Evolutionary conservation across 768 basidiomycete species (phyloP).

Genomic region (Trametopsis cervina): DNA sequence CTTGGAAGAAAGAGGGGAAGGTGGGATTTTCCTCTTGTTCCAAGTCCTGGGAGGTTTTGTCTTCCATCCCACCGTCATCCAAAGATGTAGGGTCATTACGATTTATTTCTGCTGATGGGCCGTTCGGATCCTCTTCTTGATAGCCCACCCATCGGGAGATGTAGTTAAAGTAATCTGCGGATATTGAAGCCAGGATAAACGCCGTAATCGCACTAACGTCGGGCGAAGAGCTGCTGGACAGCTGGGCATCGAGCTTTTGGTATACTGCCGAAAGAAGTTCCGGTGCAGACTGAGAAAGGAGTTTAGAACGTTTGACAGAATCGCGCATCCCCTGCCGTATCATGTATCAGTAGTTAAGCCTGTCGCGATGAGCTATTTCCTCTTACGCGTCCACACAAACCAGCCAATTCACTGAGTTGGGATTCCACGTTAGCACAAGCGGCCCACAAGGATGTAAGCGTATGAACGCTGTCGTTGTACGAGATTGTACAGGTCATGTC

Average conservation of each 20-base stretch:
- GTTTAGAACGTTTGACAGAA: slow-evolving; percentile 8
- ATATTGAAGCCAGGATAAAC: slow-evolving; percentile 58
- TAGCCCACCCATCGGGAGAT: slow-evolving; percentile 58
- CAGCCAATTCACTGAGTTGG: slow-evolving; percentile 37
- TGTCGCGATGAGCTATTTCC: no score
- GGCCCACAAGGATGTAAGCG: slow-evolving; percentile 20
- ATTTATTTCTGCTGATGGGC: neutral
- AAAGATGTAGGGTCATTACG: slow-evolving; percentile 15
- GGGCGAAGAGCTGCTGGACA: slow-evolving; percentile 45
- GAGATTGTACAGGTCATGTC: neutral
- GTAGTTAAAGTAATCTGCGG: slow-evolving; percentile 52
- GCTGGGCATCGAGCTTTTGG: slow-evolving; percentile 41
- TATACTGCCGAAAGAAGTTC: slow-evolving; percentile 59
- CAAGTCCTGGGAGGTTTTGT: slow-evolving; percentile 28
- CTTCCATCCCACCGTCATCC: slow-evolving; percentile 25
- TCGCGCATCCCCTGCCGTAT: neutral
- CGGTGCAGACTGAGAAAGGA: slow-evolving; percentile 26
- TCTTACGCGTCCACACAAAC: slow-evolving; percentile 55
- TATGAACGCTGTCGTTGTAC: neutral
- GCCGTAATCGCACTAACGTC: slow-evolving; percentile 50
- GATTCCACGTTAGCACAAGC: slow-evolving; percentile 19
- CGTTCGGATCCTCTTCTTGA: neutral
- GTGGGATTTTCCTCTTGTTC: slow-evolving; percentile 11
- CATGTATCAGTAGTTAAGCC: no score
- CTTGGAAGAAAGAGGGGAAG: slow-evolving; percentile 62